Evolutionary conservation across 2,329 filamentous ascomycete species (phyloP).

Genomic region (Coleophoma crateriformis): DNA sequence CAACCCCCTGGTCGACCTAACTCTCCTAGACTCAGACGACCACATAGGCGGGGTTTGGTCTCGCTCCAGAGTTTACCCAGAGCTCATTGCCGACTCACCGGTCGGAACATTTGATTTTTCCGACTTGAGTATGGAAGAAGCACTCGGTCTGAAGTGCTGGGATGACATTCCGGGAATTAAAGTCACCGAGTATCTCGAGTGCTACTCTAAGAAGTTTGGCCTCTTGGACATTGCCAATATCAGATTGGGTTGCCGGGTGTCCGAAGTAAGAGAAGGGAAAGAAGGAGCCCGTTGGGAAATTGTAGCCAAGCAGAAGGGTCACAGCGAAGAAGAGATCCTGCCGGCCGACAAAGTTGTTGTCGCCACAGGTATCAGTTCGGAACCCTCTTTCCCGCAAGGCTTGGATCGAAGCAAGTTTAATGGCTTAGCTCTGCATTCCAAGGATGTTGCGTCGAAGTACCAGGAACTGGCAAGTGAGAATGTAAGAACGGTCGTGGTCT

Average conservation of each 20-base stretch:
- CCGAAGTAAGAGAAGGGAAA: conserved; percentile 1
- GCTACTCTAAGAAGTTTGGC: conserved; percentile 8
- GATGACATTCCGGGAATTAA: conserved; percentile 1
- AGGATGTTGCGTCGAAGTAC: conserved; percentile 4
- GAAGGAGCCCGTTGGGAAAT: conserved; percentile 5
- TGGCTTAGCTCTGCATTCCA: conserved; percentile 7
- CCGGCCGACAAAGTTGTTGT: conserved; percentile 8
- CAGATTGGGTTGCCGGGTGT: conserved; percentile 37
- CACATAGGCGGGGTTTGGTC: conserved; percentile 66
- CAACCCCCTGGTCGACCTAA: conserved; percentile 47
- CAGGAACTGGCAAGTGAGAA: conserved; percentile 3
- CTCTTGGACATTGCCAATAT: background rate
- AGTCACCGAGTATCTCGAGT: conserved; percentile 9
- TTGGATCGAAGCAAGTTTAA: conserved; percentile 4
- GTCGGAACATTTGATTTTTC: conserved; percentile 66
- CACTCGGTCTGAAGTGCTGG: background rate
- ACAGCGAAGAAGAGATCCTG: background rate
- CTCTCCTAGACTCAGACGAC: conserved; percentile 50
- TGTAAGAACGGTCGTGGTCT: conserved; percentile 7
- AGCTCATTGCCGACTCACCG: conserved; percentile 67
- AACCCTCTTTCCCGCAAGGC: conserved; percentile 6
- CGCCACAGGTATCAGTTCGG: conserved; percentile 7
- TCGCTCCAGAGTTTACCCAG: conserved; percentile 58
- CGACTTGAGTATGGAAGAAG: conserved; percentile 49
- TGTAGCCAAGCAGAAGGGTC: background rate